These are phyloP conservation scores for Fusarium lateritium DNA, from an alignment of 2,329 filamentous ascomycete genomes.

Conservation along the genomic window DNA sequence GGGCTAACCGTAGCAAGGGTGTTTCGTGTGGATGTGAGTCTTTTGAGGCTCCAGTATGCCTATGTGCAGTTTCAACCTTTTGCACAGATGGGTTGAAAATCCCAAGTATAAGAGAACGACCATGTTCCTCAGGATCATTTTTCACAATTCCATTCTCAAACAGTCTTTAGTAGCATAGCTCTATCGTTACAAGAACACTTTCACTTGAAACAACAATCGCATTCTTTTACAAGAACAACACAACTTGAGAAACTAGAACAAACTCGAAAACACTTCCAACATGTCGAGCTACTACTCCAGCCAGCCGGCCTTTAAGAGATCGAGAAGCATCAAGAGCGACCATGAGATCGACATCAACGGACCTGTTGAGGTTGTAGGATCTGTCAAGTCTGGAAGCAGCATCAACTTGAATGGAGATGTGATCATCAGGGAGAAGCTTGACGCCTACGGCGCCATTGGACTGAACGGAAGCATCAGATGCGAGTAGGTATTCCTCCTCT, in stretches of 20 bases:
- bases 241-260: neutral
- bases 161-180: constrained; percentile 9
- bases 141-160: constrained; percentile 13
- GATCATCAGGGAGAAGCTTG: constrained; percentile 60
- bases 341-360: constrained; percentile 58
- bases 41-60: constrained; percentile 29
- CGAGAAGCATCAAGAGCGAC: constrained; percentile 60
- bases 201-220: neutral
- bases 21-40: constrained; percentile 3
- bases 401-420: constrained; percentile 63
- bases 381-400: constrained; percentile 62
- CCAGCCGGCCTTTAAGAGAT: constrained; percentile 49
- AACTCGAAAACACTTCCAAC: constrained; percentile 7
- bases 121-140: constrained; percentile 31
- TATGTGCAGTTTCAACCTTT: constrained; percentile 31
- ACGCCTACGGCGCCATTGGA: constrained; percentile 62
- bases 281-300: constrained; percentile 50
- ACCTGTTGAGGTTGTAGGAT: constrained; percentile 63
- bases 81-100: constrained; percentile 27
- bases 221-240: neutral
- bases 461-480: constrained; percentile 61
- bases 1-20: constrained; percentile 23
- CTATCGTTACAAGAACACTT: neutral
- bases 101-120: constrained; percentile 34
- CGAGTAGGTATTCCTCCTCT: constrained; percentile 53